Percentiles rank a stretch among this genome's conserved stretches.
Evolutionary conservation across 2,329 filamentous ascomycete species (phyloP).

Genomic region (Colletotrichum cordylinicola): DNA sequence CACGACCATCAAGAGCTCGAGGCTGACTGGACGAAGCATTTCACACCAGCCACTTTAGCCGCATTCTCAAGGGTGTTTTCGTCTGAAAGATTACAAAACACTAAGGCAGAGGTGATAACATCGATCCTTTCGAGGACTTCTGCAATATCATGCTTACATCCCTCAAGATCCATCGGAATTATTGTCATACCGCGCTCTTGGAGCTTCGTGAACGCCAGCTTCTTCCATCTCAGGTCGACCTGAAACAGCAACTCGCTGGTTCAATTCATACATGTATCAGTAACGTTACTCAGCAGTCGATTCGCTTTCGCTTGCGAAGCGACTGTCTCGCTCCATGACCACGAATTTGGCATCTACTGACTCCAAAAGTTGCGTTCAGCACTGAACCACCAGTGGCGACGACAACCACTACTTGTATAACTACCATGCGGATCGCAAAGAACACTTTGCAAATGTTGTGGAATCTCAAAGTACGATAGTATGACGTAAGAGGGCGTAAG

Average conservation of each 20-base stretch:
- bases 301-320: too few relatives aligned
- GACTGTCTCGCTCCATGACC: background rate
- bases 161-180: slow-evolving; percentile 42
- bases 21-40: slow-evolving; percentile 55
- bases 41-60: slow-evolving; percentile 51
- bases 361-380: background rate
- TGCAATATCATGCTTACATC: background rate
- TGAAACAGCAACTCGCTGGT: background rate
- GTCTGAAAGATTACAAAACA: slow-evolving; percentile 35
- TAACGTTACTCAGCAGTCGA: background rate
- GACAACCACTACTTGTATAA: background rate
- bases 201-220: slow-evolving; percentile 25
- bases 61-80: slow-evolving; percentile 53
- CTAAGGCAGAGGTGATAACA: slow-evolving; percentile 49
- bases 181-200: background rate
- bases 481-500: too few relatives aligned
- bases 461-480: too few relatives aligned
- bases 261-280: background rate
- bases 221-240: slow-evolving; percentile 26
- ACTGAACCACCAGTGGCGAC: background rate
- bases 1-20: slow-evolving; percentile 43
- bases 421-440: too few relatives aligned
- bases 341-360: background rate
- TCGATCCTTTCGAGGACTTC: slow-evolving; percentile 38
- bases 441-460: too few relatives aligned